Evolutionary conservation across 768 basidiomycete species (phyloP), one percentile per base, ranked within the genome.

Genomic region (Termitomyces titanicus): DNA sequence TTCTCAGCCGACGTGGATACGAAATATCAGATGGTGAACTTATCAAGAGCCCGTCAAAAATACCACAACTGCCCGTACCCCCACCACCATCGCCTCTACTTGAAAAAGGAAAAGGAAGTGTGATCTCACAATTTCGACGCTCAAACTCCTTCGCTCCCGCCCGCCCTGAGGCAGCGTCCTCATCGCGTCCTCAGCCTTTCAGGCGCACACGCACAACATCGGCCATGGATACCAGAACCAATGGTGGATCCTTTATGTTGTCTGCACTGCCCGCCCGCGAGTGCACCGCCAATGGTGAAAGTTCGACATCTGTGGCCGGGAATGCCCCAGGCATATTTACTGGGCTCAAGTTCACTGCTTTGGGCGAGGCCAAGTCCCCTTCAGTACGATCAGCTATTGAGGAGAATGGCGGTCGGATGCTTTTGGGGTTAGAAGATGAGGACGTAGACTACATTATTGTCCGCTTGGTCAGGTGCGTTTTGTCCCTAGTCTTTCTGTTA

Each of bases 1-100:
- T 92, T 24, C 78, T 92, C 27, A 78, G 80, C 53, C 73, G 79
- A 25, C 80, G 89, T 9, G 89, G 89, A 10, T 89, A 85, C 67
- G 79, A 83, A 58, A 68, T 89, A 52, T 69, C 78, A 18, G 75
- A 74, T 20, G 82, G 84, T 9, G 77, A 80, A 59, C 77, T 91
- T 47, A 66, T 87, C 6, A 79, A 82, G 22, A 87, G 83, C 56
- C 85, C 86, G 1, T 76, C 79, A 3, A 86, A 84, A 65, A 53
- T 39, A 46, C 55, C 60, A 11, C 61, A 57, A 22, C 55, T 55
- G 20, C 51, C 61, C 13, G 59, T 62, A 3, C 59, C 61, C 20
- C 55, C 60, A 18, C 62, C 52, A 3, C 54, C 61, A 40, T 60
- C 57, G 24, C 53, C 51, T 15, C 66, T 46, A 34, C 40, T 57